Conservation (phyloP, 2,329 filamentous ascomycete genomes). For the Coniella vitis region DNA sequence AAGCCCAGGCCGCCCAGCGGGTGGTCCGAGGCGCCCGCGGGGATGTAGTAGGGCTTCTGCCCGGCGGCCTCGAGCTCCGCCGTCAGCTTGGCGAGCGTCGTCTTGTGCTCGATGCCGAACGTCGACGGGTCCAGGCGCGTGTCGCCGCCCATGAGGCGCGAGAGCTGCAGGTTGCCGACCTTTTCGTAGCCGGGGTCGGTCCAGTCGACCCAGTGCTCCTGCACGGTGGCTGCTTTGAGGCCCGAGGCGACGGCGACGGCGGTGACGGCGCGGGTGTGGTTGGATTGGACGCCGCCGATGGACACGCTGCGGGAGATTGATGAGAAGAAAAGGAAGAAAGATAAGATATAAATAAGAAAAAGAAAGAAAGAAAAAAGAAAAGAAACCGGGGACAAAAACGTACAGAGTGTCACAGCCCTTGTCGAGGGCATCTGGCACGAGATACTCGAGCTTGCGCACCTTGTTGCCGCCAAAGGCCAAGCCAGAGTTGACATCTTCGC, state of each 20-base stretch:
- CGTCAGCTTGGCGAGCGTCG: slow-evolving; percentile 47
- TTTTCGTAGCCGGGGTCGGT: slow-evolving; percentile 51
- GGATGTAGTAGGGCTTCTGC: slow-evolving; percentile 63
- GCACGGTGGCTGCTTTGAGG: slow-evolving; percentile 49
- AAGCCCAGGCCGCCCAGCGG: slow-evolving; percentile 64
- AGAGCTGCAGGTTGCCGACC: slow-evolving; percentile 67
- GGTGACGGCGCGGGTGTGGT: slow-evolving; percentile 63
- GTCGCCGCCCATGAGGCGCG: slow-evolving; percentile 60
- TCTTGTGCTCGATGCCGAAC: slow-evolving; percentile 65
- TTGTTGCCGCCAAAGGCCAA: slow-evolving; percentile 66
- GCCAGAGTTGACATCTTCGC: slow-evolving; percentile 64
- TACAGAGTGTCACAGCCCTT: slow-evolving; percentile 50
- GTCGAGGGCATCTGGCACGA: slow-evolving; percentile 54
- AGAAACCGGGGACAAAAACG: not conserved
- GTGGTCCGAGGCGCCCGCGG: slow-evolving; percentile 64
- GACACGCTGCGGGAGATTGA: slow-evolving; percentile 33
- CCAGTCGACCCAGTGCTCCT: slow-evolving; percentile 65
- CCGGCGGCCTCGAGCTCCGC: slow-evolving; percentile 46
- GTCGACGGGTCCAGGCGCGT: slow-evolving; percentile 50
- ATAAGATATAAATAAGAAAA: not conserved
- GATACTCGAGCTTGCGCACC: slow-evolving; percentile 63
- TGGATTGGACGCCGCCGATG: slow-evolving; percentile 63
- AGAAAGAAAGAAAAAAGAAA: not conserved
- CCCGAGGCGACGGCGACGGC: slow-evolving; percentile 54
- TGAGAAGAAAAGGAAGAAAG: no score